Evolutionary conservation across 2,329 filamentous ascomycete genomes (phyloP).

Genomic region (Penicillium aurantiogriseum): DNA sequence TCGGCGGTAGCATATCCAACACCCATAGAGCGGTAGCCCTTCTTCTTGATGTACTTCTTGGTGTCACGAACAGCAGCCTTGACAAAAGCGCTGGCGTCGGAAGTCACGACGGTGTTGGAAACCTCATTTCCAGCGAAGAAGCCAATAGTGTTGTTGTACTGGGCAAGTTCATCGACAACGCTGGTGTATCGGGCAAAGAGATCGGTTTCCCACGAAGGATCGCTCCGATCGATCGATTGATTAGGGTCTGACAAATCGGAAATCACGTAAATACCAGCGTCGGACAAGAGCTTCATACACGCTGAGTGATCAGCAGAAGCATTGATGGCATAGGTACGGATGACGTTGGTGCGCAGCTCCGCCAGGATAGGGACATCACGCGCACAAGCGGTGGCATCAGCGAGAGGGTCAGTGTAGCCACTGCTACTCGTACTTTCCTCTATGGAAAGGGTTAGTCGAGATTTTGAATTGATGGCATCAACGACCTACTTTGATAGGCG

Average conservation of each 20-base stretch:
- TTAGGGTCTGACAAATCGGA: slow-evolving; percentile 80
- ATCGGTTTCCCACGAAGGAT: slow-evolving; percentile 70
- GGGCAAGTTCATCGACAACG: slow-evolving; percentile 74
- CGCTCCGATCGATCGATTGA: slow-evolving; percentile 77
- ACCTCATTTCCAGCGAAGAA: slow-evolving; percentile 99
- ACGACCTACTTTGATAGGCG: slow-evolving; percentile 71
- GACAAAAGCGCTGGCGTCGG: slow-evolving; percentile 81
- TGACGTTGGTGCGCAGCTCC: slow-evolving; percentile 79
- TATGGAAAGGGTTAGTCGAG: slow-evolving; percentile 25
- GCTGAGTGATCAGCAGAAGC: slow-evolving; percentile 69
- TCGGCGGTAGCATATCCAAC: slow-evolving; percentile 95
- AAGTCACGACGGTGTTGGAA: slow-evolving; percentile 81
- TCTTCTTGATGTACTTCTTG: slow-evolving; percentile 82
- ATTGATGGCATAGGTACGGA: slow-evolving; percentile 89
- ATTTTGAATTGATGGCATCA: slow-evolving; percentile 5
- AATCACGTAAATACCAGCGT: slow-evolving; percentile 88
- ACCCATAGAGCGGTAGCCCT: slow-evolving; percentile 72
- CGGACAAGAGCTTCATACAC: slow-evolving; percentile 78
- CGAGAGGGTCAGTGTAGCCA: slow-evolving; percentile 75
- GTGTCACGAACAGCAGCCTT: slow-evolving; percentile 94
- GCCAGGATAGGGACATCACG: slow-evolving; percentile 78
- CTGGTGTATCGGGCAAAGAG: slow-evolving; percentile 75
- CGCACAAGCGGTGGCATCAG: slow-evolving; percentile 66
- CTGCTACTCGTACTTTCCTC: slow-evolving; percentile 48
- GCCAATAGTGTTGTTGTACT: slow-evolving; percentile 85